A percentile compares a stretch with the other conserved stretches of the same genome.
phyloP scores from a whole-genome alignment of 345 rosid species.

The Syzygium grande region DNA sequence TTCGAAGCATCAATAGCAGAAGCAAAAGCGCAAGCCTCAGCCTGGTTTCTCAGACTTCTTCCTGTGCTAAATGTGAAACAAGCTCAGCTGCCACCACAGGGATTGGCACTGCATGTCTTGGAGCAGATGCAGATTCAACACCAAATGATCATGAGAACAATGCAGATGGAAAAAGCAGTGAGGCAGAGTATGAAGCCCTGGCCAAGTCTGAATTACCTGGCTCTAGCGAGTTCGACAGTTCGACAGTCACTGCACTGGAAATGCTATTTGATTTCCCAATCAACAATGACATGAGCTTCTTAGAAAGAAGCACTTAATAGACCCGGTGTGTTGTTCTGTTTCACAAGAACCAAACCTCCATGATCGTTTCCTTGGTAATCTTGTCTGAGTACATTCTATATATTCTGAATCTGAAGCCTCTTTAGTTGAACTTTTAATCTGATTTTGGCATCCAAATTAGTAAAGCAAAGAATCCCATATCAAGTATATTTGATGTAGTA shows the following conservation, averaged over 20 bases:
- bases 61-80: constrained; percentile 44
- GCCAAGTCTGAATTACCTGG: constrained; percentile 33
- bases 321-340: not conserved
- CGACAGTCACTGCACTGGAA: constrained; percentile 65
- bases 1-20: constrained; percentile 29
- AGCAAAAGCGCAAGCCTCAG: constrained; percentile 17
- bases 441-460: not conserved
- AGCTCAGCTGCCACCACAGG: constrained; percentile 12
- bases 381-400: not conserved
- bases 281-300: constrained; percentile 83
- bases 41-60: constrained; percentile 44
- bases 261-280: constrained; percentile 82
- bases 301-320: not conserved
- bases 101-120: not conserved
- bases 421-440: not conserved
- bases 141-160: constrained; percentile 23
- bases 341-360: not conserved
- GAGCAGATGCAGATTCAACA: constrained; percentile 13
- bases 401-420: not conserved
- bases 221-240: constrained; percentile 49
- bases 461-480: not conserved
- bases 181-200: constrained; percentile 20
- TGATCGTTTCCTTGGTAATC: not conserved
- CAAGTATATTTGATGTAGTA: not conserved
- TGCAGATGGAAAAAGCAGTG: constrained; percentile 36